phyloP scores from a whole-genome alignment of 805 yeast genomes.

The Helenozyma rhizophorensis region DNA sequence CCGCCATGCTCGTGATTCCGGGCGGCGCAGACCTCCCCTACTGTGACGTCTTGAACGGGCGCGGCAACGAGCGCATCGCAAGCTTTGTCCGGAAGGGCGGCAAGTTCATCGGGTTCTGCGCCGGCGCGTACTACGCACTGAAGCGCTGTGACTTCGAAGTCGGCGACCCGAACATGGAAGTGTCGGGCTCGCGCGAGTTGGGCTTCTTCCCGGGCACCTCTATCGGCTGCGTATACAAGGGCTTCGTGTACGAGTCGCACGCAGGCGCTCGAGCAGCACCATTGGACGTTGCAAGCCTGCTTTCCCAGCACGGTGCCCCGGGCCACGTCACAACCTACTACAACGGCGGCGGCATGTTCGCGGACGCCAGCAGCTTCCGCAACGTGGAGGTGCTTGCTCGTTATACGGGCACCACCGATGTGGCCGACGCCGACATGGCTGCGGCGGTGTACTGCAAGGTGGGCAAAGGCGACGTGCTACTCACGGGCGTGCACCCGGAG shows the following conservation, averaged over 20 bases:
- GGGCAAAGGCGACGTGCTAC: conserved; percentile 72
- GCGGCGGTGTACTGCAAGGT: conserved; percentile 67
- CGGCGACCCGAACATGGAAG: conserved; percentile 68
- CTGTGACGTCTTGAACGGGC: conserved; percentile 67
- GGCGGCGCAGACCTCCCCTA: conserved; percentile 97
- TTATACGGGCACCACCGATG: conserved; percentile 55
- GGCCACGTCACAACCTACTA: conserved; percentile 45
- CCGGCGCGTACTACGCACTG: conserved; percentile 89
- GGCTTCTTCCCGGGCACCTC: conserved; percentile 77
- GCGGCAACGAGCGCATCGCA: conserved; percentile 55
- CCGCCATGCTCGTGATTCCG: conserved; percentile 79
- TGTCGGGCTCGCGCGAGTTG: conserved; percentile 80
- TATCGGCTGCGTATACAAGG: conserved; percentile 76
- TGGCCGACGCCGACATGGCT: conserved; percentile 46
- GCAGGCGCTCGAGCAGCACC: conserved; percentile 64
- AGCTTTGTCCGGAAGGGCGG: conserved; percentile 80
- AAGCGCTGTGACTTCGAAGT: conserved; percentile 77
- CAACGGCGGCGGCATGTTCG: conserved; percentile 90
- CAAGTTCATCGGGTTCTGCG: conserved; percentile 79
- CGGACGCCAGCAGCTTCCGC: conserved; percentile 58
- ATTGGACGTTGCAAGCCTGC: conserved; percentile 32
- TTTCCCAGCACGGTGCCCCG: conserved; percentile 8
- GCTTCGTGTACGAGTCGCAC: conserved; percentile 76
- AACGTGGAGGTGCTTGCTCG: conserved; percentile 71
- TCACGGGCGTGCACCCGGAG: conserved; percentile 91